Base-by-base conservation (phyloP, 2,329 filamentous ascomycete genomes). In the Lecanicillium sp. region DNA sequence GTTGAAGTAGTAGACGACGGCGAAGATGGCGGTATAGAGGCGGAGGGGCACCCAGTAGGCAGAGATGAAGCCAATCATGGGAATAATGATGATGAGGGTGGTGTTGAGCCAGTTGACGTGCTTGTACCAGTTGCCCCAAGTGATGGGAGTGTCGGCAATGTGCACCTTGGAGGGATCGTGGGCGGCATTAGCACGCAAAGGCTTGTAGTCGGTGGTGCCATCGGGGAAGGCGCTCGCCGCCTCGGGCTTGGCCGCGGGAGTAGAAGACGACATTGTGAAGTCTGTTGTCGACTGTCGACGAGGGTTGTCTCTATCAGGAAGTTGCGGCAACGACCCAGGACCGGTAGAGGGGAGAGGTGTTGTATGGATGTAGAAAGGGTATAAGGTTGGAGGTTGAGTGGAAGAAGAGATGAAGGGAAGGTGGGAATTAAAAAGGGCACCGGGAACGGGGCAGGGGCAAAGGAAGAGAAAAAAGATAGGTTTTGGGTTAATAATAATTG, bases 31-130 rank as follows among this genome's bases (percentile, higher is more conserved):
- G 3, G 88, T 94, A 68, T 87, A 81, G 55, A 75, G 67, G 42
- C 80, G 74, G 27, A 91, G 71, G 48, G 88, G 87, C 38, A 88
- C 84, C 84, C 85, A 95, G 69, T 86, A 81, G 44, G 89, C 77
- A 47, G 81, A 77, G 58, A 93, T 68, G 62, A 85, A 78, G 54
- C 90, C 90, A 50, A 79, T 73, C 40, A 90, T 53, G 35, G 90
- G 90, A 38, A 95, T 77, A 56, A 85, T 75, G 55, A 94, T 67
- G 64, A 95, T 91, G 65, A 95, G 78, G 53, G 75, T 78, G 54
- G 87, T 83, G 67, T 95, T 95, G 56, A 95, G 77, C 89, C 90
- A 95, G 77, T 95, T 90, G 74, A 95, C 78, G 64, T 95, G 90
- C 72, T 90, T 85, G 71, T 90, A 83, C 87, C 87, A 93, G 74